Percentiles rank a stretch among this genome's conserved stretches.
These are phyloP conservation scores for Tylopilus vinaceipallidus DNA, from an alignment of 768 basidiomycete species.

Conservation along the genomic window DNA sequence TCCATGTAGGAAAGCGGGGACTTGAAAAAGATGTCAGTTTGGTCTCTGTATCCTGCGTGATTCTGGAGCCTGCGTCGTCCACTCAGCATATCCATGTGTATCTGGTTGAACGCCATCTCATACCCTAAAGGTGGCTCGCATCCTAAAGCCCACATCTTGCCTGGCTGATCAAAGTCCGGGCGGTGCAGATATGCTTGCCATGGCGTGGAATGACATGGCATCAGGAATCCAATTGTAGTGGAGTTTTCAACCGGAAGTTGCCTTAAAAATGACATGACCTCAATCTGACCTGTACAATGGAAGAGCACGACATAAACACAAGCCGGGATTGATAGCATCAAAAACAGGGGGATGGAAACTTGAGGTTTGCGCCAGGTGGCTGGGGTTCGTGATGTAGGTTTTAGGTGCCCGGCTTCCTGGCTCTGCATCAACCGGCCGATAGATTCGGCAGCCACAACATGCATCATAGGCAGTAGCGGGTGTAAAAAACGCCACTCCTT, in stretches of 20 bases:
- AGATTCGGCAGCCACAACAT: slow-evolving; percentile 74
- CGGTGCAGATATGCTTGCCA: slow-evolving; percentile 87
- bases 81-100: slow-evolving; percentile 6
- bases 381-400: not conserved
- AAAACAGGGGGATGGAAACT: slow-evolving; percentile 36
- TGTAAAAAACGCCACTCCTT: slow-evolving; percentile 99
- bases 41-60: slow-evolving; percentile 63
- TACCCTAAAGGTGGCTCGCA: slow-evolving; percentile 93
- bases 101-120: slow-evolving; percentile 26
- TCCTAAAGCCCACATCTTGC: slow-evolving; percentile 76
- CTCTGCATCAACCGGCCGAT: slow-evolving; percentile 48
- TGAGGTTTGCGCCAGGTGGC: slow-evolving; percentile 16
- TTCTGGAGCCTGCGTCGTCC: slow-evolving; percentile 40
- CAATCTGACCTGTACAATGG: slow-evolving; percentile 79
- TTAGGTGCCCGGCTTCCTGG: slow-evolving; percentile 1
- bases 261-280: slow-evolving; percentile 68
- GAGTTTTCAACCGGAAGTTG: slow-evolving; percentile 49
- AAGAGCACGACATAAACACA: slow-evolving; percentile 69
- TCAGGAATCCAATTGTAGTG: slow-evolving; percentile 72
- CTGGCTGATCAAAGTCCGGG: slow-evolving; percentile 50
- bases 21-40: slow-evolving; percentile 79
- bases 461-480: slow-evolving; percentile 81
- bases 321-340: slow-evolving; percentile 57
- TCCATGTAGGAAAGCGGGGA: slow-evolving; percentile 66
- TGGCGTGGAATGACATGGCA: slow-evolving; percentile 97